Evolutionary conservation across 208 protist genomes (phyloP).

Genomic region (Vickermania spadyakhi): DNA sequence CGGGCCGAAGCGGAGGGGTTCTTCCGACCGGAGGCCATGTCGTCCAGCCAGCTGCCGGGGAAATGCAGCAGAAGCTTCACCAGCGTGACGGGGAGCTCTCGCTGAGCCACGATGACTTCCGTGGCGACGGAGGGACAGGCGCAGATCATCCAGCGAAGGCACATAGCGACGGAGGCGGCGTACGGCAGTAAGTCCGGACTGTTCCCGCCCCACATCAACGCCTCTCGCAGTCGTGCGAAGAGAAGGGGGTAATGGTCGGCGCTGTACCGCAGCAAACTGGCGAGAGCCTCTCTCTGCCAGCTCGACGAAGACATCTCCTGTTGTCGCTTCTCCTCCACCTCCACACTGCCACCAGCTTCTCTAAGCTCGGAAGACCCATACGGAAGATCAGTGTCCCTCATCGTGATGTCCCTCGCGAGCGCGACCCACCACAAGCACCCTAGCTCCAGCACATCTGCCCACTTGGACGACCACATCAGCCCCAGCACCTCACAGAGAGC

Average conservation of each 20-base stretch:
- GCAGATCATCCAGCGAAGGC: constrained; percentile 48
- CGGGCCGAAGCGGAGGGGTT: too few species aligned
- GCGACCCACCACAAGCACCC: constrained; percentile 13
- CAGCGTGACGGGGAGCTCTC: constrained; percentile 13
- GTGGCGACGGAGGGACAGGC: constrained; percentile 14
- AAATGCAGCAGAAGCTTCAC: constrained; percentile 28
- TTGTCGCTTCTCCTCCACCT: not conserved
- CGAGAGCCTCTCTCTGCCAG: too few species aligned
- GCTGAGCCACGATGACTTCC: constrained; percentile 4
- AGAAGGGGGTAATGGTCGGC: too few species aligned
- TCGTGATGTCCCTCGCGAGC: too few species aligned
- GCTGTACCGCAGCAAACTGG: too few species aligned
- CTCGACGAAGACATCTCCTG: not conserved
- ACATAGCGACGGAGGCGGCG: constrained; percentile 23
- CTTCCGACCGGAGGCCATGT: too few species aligned
- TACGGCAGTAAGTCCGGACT: constrained; percentile 16
- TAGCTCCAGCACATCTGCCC: constrained; percentile 31
- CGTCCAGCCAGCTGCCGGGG: too few species aligned
- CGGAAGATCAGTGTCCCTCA: too few species aligned
- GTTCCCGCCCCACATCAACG: constrained; percentile 17
- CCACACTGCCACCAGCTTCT: too few species aligned
- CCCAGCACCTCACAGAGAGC: constrained; percentile 9
- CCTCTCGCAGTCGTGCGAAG: not conserved
- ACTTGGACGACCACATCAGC: constrained; percentile 20
- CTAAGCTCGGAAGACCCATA: too few species aligned